phyloP scores from a whole-genome alignment of 2,329 filamentous ascomycete genomes.

The Sporothrix dimorphospora region DNA sequence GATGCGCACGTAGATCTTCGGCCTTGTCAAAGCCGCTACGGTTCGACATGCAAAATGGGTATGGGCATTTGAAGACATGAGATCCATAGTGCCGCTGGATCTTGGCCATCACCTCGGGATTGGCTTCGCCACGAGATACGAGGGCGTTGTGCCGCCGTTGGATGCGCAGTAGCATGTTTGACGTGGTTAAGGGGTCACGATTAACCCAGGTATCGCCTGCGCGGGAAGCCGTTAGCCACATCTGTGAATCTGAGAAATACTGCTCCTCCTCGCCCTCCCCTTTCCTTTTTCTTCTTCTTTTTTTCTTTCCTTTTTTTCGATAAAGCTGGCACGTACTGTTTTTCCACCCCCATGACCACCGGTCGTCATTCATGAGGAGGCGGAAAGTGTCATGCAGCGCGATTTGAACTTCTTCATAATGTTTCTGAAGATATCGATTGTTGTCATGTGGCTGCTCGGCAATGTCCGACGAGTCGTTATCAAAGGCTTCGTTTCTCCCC shows the following conservation, averaged over 20 bases:
- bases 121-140: not conserved
- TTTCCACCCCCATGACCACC: not conserved
- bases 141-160: not conserved
- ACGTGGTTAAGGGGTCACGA: slow-evolving; percentile 3
- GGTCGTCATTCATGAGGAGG: not conserved
- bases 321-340: not conserved
- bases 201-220: slow-evolving; percentile 9
- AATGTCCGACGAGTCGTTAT: not conserved
- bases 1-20: not conserved
- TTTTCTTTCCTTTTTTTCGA: not conserved
- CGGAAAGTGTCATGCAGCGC: not conserved
- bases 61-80: slow-evolving; percentile 8
- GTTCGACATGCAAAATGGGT: slow-evolving; percentile 10
- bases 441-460: not conserved
- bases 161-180: not conserved
- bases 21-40: not conserved
- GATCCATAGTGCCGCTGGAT: not conserved
- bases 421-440: not conserved
- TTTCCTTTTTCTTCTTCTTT: not conserved
- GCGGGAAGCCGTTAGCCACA: slow-evolving; percentile 6
- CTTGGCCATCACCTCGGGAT: not conserved
- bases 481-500: not conserved
- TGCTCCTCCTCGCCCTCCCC: slow-evolving; percentile 3
- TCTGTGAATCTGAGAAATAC: slow-evolving; percentile 5
- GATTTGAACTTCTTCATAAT: not conserved